Percentiles rank a stretch among this genome's conserved stretches.
phyloP scores from a whole-genome alignment of 768 basidiomycete species.

The Serendipita sp. region DNA sequence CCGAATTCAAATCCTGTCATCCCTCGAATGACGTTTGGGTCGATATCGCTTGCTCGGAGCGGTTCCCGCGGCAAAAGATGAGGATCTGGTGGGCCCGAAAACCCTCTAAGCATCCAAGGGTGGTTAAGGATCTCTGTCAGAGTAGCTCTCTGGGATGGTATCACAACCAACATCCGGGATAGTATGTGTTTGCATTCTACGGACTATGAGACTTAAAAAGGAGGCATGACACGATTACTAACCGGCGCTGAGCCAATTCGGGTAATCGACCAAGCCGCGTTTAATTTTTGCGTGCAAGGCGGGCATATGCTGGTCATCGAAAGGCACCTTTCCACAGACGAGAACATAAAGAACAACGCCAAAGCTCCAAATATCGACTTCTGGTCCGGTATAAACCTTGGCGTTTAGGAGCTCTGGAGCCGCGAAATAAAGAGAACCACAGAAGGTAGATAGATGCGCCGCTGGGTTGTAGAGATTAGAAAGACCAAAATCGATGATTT shows the following conservation, averaged over 20 bases:
- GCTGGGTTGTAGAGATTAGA: conserved; percentile 87
- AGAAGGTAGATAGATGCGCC: conserved; percentile 80
- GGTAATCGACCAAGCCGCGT: conserved; percentile 90
- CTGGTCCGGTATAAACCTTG: conserved; percentile 90
- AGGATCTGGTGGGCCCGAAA: conserved; percentile 58
- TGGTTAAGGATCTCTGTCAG: conserved; percentile 74
- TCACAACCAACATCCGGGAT: conserved; percentile 91
- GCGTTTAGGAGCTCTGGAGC: conserved; percentile 96
- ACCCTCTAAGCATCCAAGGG: conserved; percentile 88
- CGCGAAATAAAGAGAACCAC: conserved; percentile 95
- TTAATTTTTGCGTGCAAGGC: conserved; percentile 99
- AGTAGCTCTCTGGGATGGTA: conserved; percentile 67
- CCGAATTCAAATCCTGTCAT: conserved; percentile 99
- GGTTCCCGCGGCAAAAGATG: conserved; percentile 85
- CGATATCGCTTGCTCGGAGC: conserved; percentile 74
- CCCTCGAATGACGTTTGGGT: conserved; percentile 65
- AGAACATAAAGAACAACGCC: conserved; percentile 96
- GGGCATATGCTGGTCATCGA: conserved; percentile 99
- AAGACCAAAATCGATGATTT: conserved; percentile 98
- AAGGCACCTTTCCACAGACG: conserved; percentile 96
- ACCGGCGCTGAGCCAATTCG: conserved; percentile 91
- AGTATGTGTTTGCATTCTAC: conserved; percentile 89
- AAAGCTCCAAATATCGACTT: conserved; percentile 98
- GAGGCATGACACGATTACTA: conserved; percentile 18
- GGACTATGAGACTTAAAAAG: conserved; percentile 9